Conservation (phyloP, 2,329 filamentous ascomycete species). For the Colletotrichum cereale region DNA sequence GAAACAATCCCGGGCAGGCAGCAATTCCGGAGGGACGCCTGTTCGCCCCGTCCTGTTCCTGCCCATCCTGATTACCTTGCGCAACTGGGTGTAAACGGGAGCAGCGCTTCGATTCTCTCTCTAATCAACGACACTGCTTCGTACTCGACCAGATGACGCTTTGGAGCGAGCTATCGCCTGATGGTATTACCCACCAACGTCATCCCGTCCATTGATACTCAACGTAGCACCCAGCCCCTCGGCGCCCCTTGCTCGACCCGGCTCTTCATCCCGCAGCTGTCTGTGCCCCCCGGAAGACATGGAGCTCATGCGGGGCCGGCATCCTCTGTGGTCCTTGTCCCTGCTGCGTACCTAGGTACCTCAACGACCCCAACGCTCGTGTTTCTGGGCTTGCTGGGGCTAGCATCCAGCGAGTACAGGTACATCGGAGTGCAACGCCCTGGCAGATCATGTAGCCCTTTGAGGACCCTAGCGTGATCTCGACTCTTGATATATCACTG, state of each 20-base stretch:
- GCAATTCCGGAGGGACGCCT: not conserved
- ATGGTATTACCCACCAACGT: constrained; percentile 8
- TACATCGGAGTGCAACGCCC: not conserved
- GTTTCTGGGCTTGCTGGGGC: not conserved
- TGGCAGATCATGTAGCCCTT: not conserved
- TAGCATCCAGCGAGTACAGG: constrained; percentile 3
- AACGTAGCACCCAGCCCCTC: constrained; percentile 34
- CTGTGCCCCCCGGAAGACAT: constrained; percentile 30
- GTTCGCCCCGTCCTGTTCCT: not conserved
- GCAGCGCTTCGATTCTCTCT: not conserved
- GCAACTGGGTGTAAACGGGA: not conserved
- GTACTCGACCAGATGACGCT: not conserved
- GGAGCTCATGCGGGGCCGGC: constrained; percentile 37
- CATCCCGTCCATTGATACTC: not conserved
- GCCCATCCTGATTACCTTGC: not conserved
- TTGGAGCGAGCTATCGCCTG: not conserved
- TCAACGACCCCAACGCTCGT: not conserved
- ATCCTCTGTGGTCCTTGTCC: constrained; percentile 33
- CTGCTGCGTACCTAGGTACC: constrained; percentile 1
- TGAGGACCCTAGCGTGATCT: not conserved
- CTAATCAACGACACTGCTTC: not conserved
- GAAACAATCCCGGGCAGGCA: not conserved
- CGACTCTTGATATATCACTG: too few relatives aligned
- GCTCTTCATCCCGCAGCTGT: constrained; percentile 32
- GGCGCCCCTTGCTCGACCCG: constrained; percentile 31